A percentile compares a stretch with the other conserved stretches of the same genome.
These are phyloP conservation scores for Talaromyces stipitatus DNA, from an alignment of 495 filamentous ascomycete genomes.

Conservation along the genomic window DNA sequence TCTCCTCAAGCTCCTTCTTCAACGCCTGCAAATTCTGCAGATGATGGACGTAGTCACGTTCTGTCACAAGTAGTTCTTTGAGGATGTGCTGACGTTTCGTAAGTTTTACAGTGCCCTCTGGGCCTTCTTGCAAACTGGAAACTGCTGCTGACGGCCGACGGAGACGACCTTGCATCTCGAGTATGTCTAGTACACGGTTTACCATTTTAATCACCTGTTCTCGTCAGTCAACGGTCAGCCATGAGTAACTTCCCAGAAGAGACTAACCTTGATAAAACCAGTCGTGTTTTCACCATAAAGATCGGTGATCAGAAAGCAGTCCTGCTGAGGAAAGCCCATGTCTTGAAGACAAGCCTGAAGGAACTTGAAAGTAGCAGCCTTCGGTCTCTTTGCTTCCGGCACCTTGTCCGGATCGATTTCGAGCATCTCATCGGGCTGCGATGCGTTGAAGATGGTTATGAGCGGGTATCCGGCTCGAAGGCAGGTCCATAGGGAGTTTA, in stretches of 20 bases:
- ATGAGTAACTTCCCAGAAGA: neutral
- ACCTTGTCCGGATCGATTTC: slow-evolving; percentile 53
- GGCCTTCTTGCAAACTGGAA: slow-evolving; percentile 32
- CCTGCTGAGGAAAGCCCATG: slow-evolving; percentile 65
- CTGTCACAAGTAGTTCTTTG: slow-evolving; percentile 83
- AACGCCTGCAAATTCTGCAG: slow-evolving; percentile 88
- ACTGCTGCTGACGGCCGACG: slow-evolving; percentile 40
- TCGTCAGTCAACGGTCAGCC: neutral
- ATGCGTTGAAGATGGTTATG: slow-evolving; percentile 79
- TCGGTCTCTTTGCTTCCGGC: slow-evolving; percentile 57
- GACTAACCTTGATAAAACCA: slow-evolving; percentile 83
- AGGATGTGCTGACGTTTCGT: slow-evolving; percentile 84
- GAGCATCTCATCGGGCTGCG: slow-evolving; percentile 57
- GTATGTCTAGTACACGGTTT: slow-evolving; percentile 81
- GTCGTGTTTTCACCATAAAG: slow-evolving; percentile 91
- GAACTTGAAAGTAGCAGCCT: slow-evolving; percentile 65
- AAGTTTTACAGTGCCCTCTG: slow-evolving; percentile 37
- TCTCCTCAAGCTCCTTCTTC: slow-evolving; percentile 83
- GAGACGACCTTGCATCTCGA: slow-evolving; percentile 66
- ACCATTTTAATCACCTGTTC: slow-evolving; percentile 63
- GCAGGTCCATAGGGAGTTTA: slow-evolving; percentile 84
- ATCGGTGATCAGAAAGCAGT: slow-evolving; percentile 88
- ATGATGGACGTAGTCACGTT: slow-evolving; percentile 98
- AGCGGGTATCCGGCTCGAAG: slow-evolving; percentile 79
- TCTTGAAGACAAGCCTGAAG: slow-evolving; percentile 61